Conservation (phyloP, 345 rosid species). For the Moricandia arvensis region DNA sequence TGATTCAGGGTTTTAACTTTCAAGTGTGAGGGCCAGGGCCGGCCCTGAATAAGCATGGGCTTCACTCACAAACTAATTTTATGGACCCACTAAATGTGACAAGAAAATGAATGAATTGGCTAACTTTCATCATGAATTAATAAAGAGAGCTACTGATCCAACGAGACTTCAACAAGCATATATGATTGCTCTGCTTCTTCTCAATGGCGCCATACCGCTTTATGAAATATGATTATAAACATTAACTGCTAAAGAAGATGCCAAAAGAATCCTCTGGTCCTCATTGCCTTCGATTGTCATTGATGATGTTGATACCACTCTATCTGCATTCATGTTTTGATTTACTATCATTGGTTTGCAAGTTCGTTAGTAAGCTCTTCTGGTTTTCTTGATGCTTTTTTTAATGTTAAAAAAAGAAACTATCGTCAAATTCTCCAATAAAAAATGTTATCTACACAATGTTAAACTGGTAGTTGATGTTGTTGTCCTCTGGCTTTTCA, state of each 20-base stretch:
- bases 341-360: not conserved
- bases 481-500: not conserved
- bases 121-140: not conserved
- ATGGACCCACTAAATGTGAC: not conserved
- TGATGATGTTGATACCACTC: slow-evolving; percentile 46
- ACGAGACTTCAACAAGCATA: not conserved
- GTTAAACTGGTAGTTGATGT: not conserved
- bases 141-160: no score
- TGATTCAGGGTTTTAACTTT: not conserved
- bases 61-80: not conserved
- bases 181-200: not conserved
- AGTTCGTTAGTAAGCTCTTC: not conserved
- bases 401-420: no score
- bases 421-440: no score
- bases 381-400: no score
- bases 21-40: not conserved
- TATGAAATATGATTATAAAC: not conserved
- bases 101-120: not conserved
- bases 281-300: slow-evolving; percentile 61
- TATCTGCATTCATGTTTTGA: not conserved
- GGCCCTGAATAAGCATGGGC: not conserved
- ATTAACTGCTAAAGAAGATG: slow-evolving; percentile 41
- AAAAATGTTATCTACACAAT: not conserved
- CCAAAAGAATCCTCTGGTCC: slow-evolving; percentile 57
- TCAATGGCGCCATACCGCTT: not conserved